Evolutionary conservation across 2,329 filamentous ascomycete species (phyloP).

Genomic region (Coniochaeta prunicola): DNA sequence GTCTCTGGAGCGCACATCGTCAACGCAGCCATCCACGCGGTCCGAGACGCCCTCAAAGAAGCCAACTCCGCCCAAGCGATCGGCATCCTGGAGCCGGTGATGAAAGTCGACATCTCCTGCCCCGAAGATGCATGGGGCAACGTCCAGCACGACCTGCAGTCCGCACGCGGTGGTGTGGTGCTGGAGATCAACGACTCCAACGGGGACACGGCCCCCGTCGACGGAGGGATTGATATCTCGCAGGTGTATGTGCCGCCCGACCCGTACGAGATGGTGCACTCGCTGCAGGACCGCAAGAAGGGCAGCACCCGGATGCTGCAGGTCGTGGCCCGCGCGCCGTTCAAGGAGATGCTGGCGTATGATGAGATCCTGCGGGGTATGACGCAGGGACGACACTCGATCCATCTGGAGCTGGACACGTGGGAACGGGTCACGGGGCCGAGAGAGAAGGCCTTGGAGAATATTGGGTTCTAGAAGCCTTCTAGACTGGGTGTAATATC

Average conservation of each 20-base stretch:
- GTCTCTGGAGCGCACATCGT: constrained; percentile 63
- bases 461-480: neutral
- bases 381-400: constrained; percentile 69
- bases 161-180: constrained; percentile 67
- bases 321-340: constrained; percentile 79
- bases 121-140: constrained; percentile 74
- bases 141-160: constrained; percentile 75
- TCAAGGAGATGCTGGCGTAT: constrained; percentile 97
- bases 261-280: constrained; percentile 62
- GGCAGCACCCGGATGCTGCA: constrained; percentile 44
- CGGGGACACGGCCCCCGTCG: constrained; percentile 18
- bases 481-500: neutral
- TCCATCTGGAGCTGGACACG: constrained; percentile 52
- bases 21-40: constrained; percentile 53
- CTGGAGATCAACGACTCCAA: constrained; percentile 56
- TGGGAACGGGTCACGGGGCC: constrained; percentile 48
- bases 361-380: constrained; percentile 80
- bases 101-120: constrained; percentile 80
- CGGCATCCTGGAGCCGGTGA: constrained; percentile 83
- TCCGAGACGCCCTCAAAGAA: constrained; percentile 60
- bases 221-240: constrained; percentile 52
- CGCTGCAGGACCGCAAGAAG: constrained; percentile 40
- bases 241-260: constrained; percentile 85
- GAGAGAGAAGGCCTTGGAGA: constrained; percentile 39
- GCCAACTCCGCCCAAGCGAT: constrained; percentile 48